Conservation (phyloP, 179 eudicot species). For the Dionaea muscipula region DNA sequence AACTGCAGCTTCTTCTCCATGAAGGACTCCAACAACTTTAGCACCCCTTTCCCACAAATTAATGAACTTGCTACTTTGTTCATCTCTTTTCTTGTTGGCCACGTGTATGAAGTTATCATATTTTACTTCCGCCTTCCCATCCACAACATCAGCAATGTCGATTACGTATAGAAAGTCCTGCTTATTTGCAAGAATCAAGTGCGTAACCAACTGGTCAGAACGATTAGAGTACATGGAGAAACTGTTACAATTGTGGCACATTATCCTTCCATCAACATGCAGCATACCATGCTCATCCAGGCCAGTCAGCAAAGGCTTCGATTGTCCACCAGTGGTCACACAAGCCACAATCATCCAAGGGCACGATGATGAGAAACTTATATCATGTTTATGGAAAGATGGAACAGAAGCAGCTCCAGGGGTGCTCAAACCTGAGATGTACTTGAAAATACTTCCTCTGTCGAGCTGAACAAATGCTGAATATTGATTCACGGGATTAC, state of each 20-base stretch:
- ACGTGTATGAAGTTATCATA: constrained; percentile 62
- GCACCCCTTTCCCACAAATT: constrained; percentile 92
- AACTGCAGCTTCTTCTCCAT: constrained; percentile 90
- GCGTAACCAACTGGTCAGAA: constrained; percentile 43
- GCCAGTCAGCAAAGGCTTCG: constrained; percentile 54
- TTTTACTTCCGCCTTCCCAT: constrained; percentile 37
- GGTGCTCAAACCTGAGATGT: constrained; percentile 30
- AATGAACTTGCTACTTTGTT: constrained; percentile 42
- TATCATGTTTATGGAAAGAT: constrained; percentile 26
- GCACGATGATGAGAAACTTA: constrained; percentile 56
- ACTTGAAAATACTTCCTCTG: constrained; percentile 57
- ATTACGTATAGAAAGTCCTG: constrained; percentile 77
- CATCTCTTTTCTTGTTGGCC: constrained; percentile 45
- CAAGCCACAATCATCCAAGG: constrained; percentile 66
- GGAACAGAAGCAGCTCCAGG: constrained; percentile 24
- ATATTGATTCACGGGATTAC: constrained; percentile 32
- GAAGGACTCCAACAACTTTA: constrained; percentile 66
- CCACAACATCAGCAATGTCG: constrained; percentile 61
- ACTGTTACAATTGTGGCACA: constrained; percentile 80
- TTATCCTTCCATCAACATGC: constrained; percentile 49
- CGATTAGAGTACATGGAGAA: constrained; percentile 64
- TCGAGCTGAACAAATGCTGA: constrained; percentile 64
- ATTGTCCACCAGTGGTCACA: constrained; percentile 25
- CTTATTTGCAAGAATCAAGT: constrained; percentile 75
- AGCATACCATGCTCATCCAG: constrained; percentile 70